phyloP scores from a whole-genome alignment of 768 basidiomycete species.

The Pleurotus pulmonarius region DNA sequence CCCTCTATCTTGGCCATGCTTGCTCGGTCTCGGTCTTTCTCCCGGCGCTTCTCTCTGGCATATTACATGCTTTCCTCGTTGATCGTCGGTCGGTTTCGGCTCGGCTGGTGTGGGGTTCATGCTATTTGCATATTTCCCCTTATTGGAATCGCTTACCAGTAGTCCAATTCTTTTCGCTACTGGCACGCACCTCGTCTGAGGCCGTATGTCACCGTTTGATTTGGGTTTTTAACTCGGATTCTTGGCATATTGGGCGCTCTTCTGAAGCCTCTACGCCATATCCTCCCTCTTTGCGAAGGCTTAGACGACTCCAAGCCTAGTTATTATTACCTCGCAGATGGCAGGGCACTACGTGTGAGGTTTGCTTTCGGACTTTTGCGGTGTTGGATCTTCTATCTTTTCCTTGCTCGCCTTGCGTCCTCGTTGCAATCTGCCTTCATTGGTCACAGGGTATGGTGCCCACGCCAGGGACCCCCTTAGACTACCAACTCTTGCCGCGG shows the following conservation, averaged over 20 bases:
- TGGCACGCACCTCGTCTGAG: too few species aligned
- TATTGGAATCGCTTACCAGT: too few species aligned
- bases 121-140: too few species aligned
- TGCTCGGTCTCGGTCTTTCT: too few species aligned
- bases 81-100: too few species aligned
- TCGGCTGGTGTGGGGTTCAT: too few species aligned
- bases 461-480: background rate
- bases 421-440: background rate
- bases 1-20: too few species aligned
- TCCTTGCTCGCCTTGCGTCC: background rate
- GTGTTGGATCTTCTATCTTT: background rate
- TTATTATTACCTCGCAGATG: background rate
- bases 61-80: too few species aligned
- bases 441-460: too few species aligned
- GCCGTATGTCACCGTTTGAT: background rate
- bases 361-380: conserved; percentile 1
- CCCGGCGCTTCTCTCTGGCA: too few species aligned
- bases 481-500: background rate
- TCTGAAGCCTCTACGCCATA: background rate
- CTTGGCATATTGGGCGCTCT: background rate
- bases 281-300: too few species aligned
- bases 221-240: background rate
- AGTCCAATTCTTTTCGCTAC: too few species aligned
- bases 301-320: background rate
- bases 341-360: background rate